A percentile compares a stretch with the other conserved stretches of the same genome.
phyloP scores from a whole-genome alignment of 2,329 filamentous ascomycete genomes.

The Pseudogymnoascus sp. region DNA sequence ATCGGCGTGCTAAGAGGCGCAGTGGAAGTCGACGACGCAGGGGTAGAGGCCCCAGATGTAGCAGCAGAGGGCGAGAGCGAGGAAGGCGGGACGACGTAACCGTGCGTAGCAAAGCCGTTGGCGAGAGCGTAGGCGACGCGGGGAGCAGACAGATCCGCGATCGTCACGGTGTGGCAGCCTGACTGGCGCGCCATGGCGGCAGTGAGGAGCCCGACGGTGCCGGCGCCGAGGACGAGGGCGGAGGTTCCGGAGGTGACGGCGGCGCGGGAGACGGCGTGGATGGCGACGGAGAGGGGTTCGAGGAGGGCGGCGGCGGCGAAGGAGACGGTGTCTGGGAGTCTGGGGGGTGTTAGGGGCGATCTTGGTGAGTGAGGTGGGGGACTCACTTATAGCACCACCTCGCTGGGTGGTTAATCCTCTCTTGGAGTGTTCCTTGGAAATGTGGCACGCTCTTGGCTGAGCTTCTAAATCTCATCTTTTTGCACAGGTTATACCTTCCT shows the following conservation, averaged over 20 bases:
- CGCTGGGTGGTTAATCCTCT: constrained; percentile 54
- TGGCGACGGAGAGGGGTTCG: constrained; percentile 79
- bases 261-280: constrained; percentile 75
- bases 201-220: constrained; percentile 80
- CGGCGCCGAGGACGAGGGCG: constrained; percentile 79
- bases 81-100: constrained; percentile 43
- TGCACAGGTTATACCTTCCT: constrained; percentile 85
- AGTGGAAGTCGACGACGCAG: constrained; percentile 28
- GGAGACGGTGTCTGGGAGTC: not conserved
- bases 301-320: constrained; percentile 91
- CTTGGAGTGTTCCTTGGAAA: constrained; percentile 54
- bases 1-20: constrained; percentile 51
- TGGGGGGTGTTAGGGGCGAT: not conserved
- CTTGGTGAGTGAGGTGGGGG: not conserved
- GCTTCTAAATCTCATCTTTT: constrained; percentile 64
- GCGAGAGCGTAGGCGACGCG: constrained; percentile 53
- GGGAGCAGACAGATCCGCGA: constrained; percentile 62
- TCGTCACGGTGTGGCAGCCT: constrained; percentile 72
- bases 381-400: constrained; percentile 54
- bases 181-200: constrained; percentile 76
- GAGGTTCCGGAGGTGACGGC: constrained; percentile 63
- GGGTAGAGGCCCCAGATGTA: constrained; percentile 41
- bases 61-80: constrained; percentile 38
- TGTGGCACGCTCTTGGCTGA: constrained; percentile 56
- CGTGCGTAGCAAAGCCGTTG: constrained; percentile 52